These are phyloP conservation scores for Saccharata proteae DNA, from an alignment of 2,329 filamentous ascomycete genomes.

Conservation along the genomic window DNA sequence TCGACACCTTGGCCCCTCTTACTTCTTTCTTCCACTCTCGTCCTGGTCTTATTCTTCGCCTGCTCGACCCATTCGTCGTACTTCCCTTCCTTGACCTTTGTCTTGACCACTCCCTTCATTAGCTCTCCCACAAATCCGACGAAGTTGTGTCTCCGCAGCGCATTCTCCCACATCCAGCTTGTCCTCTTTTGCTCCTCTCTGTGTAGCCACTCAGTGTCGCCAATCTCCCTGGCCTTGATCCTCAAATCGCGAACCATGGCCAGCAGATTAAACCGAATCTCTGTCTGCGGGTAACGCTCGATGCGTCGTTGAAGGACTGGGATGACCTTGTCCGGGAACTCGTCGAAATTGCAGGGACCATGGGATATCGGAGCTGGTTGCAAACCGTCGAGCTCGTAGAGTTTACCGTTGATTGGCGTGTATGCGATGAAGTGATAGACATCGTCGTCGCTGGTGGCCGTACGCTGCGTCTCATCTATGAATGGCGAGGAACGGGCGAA, in stretches of 20 bases:
- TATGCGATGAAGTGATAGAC: slow-evolving; percentile 98
- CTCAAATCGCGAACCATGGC: slow-evolving; percentile 82
- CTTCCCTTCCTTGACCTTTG: slow-evolving; percentile 57
- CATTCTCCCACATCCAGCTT: slow-evolving; percentile 92
- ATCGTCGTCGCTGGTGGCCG: slow-evolving; percentile 65
- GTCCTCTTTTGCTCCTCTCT: slow-evolving; percentile 72
- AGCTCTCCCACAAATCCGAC: slow-evolving; percentile 89
- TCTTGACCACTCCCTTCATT: slow-evolving; percentile 68
- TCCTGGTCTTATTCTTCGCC: slow-evolving; percentile 46
- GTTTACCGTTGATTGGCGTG: slow-evolving; percentile 60
- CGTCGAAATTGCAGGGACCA: slow-evolving; percentile 55
- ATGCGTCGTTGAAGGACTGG: slow-evolving; percentile 79
- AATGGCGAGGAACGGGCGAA: slow-evolving; percentile 86
- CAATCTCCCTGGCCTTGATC: slow-evolving; percentile 63
- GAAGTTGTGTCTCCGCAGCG: slow-evolving; percentile 84
- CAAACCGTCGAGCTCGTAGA: slow-evolving; percentile 93
- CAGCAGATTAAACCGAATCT: slow-evolving; percentile 93
- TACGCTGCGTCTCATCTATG: slow-evolving; percentile 72
- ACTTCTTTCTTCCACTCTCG: slow-evolving; percentile 33
- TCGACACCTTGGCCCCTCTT: slow-evolving; percentile 28
- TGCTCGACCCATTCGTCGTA: slow-evolving; percentile 66
- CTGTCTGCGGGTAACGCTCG: slow-evolving; percentile 67
- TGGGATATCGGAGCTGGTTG: slow-evolving; percentile 89
- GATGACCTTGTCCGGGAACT: slow-evolving; percentile 72
- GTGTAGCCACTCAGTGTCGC: slow-evolving; percentile 66